Evolutionary conservation across 371 early-diverging fungal species (phyloP).

Genomic region (Mucor plumbeus): DNA sequence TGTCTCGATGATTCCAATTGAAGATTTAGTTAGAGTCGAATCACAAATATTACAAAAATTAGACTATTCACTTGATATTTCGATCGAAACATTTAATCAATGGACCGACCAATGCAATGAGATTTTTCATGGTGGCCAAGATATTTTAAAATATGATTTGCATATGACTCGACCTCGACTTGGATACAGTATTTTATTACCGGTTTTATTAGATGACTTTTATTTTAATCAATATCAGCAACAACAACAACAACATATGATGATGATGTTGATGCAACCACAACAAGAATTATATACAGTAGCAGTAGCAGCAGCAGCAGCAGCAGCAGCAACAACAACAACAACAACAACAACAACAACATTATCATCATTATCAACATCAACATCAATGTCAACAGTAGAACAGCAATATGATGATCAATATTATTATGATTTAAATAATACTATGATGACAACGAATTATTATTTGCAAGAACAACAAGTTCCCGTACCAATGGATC

Average conservation of each 20-base stretch:
- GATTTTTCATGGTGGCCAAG: slow-evolving; percentile 8
- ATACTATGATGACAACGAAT: slow-evolving; percentile 1
- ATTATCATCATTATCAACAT: no score
- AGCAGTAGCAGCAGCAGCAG: no score
- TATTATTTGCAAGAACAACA: not conserved
- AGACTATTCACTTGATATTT: slow-evolving; percentile 27
- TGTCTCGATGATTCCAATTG: slow-evolving; percentile 29
- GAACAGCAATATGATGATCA: not conserved
- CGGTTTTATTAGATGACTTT: slow-evolving; percentile 23
- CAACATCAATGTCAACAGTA: not conserved
- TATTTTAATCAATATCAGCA: slow-evolving; percentile 13
- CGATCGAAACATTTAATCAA: slow-evolving; percentile 17
- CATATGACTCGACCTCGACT: slow-evolving; percentile 21
- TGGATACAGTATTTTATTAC: slow-evolving; percentile 18
- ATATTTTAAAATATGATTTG: slow-evolving; percentile 14
- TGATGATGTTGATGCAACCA: not conserved
- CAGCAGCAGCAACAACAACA: not conserved
- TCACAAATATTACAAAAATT: slow-evolving; percentile 22
- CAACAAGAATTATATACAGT: slow-evolving; percentile 3
- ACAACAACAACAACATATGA: slow-evolving; percentile 4
- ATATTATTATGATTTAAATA: slow-evolving; percentile 2
- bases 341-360: not conserved
- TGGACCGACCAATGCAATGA: slow-evolving; percentile 35
- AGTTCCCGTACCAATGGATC: slow-evolving; percentile 9
- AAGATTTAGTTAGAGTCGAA: slow-evolving; percentile 27